A percentile compares a stretch with the other conserved stretches of the same genome.
phyloP scores from a whole-genome alignment of 2,329 filamentous ascomycete genomes.

The Botrytis cinerea region DNA sequence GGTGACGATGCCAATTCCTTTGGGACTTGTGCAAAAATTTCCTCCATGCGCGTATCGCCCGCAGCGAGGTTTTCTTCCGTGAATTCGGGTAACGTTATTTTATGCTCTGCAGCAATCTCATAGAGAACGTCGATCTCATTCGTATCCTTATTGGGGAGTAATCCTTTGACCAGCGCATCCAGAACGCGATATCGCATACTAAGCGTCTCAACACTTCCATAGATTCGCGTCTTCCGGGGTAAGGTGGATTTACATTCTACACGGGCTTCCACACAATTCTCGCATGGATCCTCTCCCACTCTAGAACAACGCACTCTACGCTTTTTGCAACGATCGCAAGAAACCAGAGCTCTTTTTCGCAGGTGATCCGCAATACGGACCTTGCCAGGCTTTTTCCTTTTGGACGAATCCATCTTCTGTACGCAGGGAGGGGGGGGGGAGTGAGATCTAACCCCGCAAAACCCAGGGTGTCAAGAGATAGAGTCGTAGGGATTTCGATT shows the following conservation, averaged over 20 bases:
- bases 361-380: slow-evolving; percentile 43
- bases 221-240: slow-evolving; percentile 49
- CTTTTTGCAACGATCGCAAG: slow-evolving; percentile 45
- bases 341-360: slow-evolving; percentile 43
- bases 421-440: slow-evolving; percentile 2
- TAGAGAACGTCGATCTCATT: slow-evolving; percentile 45
- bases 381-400: slow-evolving; percentile 37
- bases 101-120: slow-evolving; percentile 44
- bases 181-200: slow-evolving; percentile 48
- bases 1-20: slow-evolving; percentile 28
- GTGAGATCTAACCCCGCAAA: neutral
- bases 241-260: slow-evolving; percentile 47
- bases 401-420: slow-evolving; percentile 23
- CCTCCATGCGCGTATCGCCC: slow-evolving; percentile 32
- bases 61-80: slow-evolving; percentile 33
- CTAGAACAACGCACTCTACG: slow-evolving; percentile 43
- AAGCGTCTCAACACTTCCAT: slow-evolving; percentile 50
- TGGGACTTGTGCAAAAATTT: slow-evolving; percentile 35
- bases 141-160: slow-evolving; percentile 46
- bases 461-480: neutral
- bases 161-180: slow-evolving; percentile 46
- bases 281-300: slow-evolving; percentile 41
- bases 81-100: slow-evolving; percentile 44
- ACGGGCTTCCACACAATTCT: slow-evolving; percentile 45
- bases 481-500: neutral